Evolutionary conservation across 148 eudicot species (phyloP).

Genomic region (Polygonum aviculare): DNA sequence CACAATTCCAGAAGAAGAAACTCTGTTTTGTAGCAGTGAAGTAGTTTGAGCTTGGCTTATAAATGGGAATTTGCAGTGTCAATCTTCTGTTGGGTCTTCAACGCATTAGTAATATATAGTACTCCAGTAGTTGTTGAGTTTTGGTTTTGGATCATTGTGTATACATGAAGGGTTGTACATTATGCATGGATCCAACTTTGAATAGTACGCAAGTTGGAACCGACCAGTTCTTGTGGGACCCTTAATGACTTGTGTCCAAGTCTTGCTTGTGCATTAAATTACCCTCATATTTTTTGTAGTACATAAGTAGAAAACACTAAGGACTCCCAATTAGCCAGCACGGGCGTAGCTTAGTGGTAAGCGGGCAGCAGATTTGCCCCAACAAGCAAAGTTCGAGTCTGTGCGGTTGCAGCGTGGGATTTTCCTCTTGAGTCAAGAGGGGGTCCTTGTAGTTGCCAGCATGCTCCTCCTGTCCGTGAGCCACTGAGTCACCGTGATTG

Average conservation of each 20-base stretch:
- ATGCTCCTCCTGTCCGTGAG: no score
- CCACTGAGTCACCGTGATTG: no score
- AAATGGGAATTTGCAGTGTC: background rate
- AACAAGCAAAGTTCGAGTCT: no score
- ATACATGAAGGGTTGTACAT: no score
- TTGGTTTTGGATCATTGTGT: background rate
- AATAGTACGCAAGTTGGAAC: background rate
- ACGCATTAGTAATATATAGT: background rate
- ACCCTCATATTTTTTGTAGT: no score
- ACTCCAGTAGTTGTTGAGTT: background rate
- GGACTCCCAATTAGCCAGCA: no score
- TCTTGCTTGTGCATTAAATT: background rate
- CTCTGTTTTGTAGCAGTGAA: constrained; percentile 4
- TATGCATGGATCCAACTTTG: background rate
- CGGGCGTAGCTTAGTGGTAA: no score
- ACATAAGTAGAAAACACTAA: no score
- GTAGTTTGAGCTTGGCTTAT: background rate
- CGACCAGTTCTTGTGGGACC: constrained; percentile 2
- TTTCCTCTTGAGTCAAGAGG: no score
- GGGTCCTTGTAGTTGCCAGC: no score
- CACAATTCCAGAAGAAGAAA: background rate
- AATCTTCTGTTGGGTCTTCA: background rate
- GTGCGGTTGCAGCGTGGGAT: no score
- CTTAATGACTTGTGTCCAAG: background rate
- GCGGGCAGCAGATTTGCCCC: no score